Evolutionary conservation across 805 yeast genomes (phyloP).

Genomic region (Lachancea dasiensis): DNA sequence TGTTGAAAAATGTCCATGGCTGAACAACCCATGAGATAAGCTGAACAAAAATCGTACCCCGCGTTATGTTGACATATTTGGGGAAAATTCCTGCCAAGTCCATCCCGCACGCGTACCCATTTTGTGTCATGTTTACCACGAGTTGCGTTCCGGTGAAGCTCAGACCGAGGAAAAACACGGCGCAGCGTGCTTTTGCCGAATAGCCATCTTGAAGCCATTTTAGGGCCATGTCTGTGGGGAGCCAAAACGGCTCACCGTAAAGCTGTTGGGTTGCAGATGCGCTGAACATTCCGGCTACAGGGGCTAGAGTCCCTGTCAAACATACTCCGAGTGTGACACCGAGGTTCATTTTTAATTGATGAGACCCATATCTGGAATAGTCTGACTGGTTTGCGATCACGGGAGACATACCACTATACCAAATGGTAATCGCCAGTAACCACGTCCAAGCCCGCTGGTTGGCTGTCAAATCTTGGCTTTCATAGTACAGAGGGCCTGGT

Average conservation of each 20-base stretch:
- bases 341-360: constrained; percentile 22
- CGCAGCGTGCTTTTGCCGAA: constrained; percentile 35
- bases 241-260: constrained; percentile 36
- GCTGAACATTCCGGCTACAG: constrained; percentile 38
- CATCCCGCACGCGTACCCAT: constrained; percentile 39
- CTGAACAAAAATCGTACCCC: constrained; percentile 36
- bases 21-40: constrained; percentile 35
- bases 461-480: constrained; percentile 21
- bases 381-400: constrained; percentile 39
- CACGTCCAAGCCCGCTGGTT: constrained; percentile 37
- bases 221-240: constrained; percentile 34
- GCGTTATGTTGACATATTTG: constrained; percentile 29
- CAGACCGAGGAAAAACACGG: constrained; percentile 36
- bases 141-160: constrained; percentile 34
- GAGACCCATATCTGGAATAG: constrained; percentile 36
- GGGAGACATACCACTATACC: constrained; percentile 38
- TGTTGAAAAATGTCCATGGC: constrained; percentile 38
- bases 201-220: constrained; percentile 37
- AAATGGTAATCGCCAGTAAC: constrained; percentile 36
- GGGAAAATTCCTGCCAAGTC: constrained; percentile 34
- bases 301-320: constrained; percentile 35
- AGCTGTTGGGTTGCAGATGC: constrained; percentile 33
- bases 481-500: constrained; percentile 31
- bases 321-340: constrained; percentile 33
- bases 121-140: constrained; percentile 33